phyloP scores from a whole-genome alignment of 176 grass and related monocot genomes.

The Thinopyrum elongatum region DNA sequence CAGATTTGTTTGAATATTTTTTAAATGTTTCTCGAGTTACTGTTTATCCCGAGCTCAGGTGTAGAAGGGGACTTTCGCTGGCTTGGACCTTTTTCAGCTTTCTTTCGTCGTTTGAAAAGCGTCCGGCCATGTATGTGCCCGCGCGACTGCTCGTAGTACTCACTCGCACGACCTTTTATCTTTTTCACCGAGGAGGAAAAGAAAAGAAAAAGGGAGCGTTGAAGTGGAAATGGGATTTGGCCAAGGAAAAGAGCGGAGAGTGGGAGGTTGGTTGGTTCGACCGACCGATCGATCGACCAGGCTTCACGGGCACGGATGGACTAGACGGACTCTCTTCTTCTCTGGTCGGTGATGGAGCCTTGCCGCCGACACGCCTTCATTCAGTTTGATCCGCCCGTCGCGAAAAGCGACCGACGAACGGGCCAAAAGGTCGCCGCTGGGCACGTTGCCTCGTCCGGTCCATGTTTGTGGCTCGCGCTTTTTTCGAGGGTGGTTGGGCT shows the following conservation, averaged over 20 bases:
- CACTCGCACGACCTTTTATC: no score
- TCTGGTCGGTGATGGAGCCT: constrained; percentile 39
- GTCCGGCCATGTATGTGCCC: no score
- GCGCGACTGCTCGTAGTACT: no score
- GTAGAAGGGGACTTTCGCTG: no score
- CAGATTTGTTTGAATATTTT: no score
- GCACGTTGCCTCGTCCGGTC: constrained; percentile 20
- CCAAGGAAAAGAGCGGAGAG: not conserved
- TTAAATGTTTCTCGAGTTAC: no score
- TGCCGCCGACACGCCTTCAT: not conserved
- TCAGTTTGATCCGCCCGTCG: not conserved
- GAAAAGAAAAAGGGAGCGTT: not conserved
- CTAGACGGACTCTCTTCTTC: not conserved
- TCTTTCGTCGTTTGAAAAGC: no score
- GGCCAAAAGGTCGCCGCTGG: not conserved
- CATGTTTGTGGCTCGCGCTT: not conserved
- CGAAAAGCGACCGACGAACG: constrained; percentile 33
- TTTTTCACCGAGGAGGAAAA: no score
- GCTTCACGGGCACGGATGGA: not conserved
- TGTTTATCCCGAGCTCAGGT: no score
- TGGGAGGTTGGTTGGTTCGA: not conserved
- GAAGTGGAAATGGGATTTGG: not conserved
- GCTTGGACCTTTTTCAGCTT: no score
- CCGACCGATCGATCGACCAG: not conserved
- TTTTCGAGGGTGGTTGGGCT: not conserved